phyloP scores from a whole-genome alignment of 495 filamentous ascomycete genomes.

The Aspergillus heteromorphus region DNA sequence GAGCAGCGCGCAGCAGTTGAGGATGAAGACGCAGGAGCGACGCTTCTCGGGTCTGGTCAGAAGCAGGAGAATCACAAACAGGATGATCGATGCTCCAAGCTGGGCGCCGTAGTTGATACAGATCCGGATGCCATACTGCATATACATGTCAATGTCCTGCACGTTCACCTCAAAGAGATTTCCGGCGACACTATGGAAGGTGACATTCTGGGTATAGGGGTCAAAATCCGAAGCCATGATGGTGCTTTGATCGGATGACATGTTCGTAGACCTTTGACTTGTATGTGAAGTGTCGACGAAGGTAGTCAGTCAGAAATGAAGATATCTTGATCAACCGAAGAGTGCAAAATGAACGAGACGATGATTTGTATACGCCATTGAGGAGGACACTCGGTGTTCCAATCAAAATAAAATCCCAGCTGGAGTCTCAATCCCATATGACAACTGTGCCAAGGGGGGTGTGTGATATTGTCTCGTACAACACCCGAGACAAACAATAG shows the following conservation, averaged over 20 bases:
- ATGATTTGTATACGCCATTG: conserved; percentile 4
- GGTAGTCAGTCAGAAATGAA: neutral
- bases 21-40: conserved; percentile 51
- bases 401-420: no score
- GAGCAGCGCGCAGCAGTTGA: conserved; percentile 57
- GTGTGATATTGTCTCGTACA: conserved; percentile 10
- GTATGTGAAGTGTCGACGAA: neutral
- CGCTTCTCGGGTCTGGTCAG: conserved; percentile 61
- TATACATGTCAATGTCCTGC: conserved; percentile 40
- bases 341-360: neutral
- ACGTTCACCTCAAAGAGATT: conserved; percentile 46
- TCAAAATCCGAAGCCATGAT: conserved; percentile 39
- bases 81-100: conserved; percentile 65
- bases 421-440: neutral
- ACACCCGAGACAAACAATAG: conserved; percentile 25
- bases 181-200: conserved; percentile 47
- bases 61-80: conserved; percentile 60
- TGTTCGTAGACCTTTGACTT: neutral
- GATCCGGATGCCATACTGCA: conserved; percentile 46
- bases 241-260: neutral
- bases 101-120: conserved; percentile 68
- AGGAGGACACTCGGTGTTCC: neutral
- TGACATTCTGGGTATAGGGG: conserved; percentile 55
- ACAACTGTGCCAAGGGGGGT: neutral
- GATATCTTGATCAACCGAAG: neutral